Conservation (phyloP, 2,329 filamentous ascomycete genomes). For the Penicillium sp. region DNA sequence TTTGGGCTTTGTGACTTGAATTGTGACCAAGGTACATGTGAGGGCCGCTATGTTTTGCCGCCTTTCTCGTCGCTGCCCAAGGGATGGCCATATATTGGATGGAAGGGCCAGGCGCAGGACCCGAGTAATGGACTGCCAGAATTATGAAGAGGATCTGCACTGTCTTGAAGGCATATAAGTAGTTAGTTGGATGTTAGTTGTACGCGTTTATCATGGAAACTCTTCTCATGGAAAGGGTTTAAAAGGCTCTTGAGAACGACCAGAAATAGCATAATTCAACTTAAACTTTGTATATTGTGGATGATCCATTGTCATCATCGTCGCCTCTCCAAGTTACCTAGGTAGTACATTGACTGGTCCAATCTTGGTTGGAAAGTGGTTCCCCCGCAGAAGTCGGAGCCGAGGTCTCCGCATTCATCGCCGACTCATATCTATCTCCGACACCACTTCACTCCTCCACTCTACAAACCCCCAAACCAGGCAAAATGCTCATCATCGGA, state of each 20-base stretch:
- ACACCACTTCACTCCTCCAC: background rate
- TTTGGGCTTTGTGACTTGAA: constrained; percentile 56
- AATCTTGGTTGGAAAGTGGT: background rate
- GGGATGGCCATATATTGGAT: constrained; percentile 58
- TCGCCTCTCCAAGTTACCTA: too few relatives aligned
- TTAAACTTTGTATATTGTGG: too few relatives aligned
- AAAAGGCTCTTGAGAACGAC: too few relatives aligned
- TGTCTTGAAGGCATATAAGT: background rate
- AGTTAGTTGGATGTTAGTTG: too few relatives aligned
- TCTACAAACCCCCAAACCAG: background rate
- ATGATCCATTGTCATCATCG: too few relatives aligned
- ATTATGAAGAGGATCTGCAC: background rate
- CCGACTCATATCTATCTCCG: background rate
- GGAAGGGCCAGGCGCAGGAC: constrained; percentile 41
- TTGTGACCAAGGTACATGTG: constrained; percentile 46
- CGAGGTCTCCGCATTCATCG: constrained; percentile 26
- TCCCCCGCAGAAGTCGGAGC: constrained; percentile 5
- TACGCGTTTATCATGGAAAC: too few relatives aligned
- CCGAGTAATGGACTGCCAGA: constrained; percentile 31
- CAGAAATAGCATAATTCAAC: too few relatives aligned
- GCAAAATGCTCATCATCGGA: constrained; percentile 81
- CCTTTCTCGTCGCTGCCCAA: constrained; percentile 53
- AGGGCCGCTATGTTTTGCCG: constrained; percentile 56
- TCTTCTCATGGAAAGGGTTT: too few relatives aligned
- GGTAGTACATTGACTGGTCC: background rate